Base-by-base conservation (phyloP, 176 grass and related monocot species). In the Oryza rufipogon region DNA sequence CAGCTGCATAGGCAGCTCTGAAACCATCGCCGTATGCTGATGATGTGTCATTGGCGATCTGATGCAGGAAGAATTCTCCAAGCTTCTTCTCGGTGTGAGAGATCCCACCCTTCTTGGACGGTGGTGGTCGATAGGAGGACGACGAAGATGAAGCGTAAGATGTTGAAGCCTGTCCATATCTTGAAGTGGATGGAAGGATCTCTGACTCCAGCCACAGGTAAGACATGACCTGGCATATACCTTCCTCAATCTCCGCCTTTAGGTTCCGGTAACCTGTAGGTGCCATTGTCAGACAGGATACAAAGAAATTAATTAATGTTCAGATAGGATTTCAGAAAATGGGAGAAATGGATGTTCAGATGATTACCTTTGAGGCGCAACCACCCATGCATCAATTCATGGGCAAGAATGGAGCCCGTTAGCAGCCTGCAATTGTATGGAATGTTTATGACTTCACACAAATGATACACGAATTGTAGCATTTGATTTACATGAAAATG, bases 191-290 rank as follows among this genome's bases (percentile, higher is more conserved):
- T n/a, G 96, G 93, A 75, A 97, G 76, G 49, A 92, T 91, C 88
- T 99, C 96, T 9, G 96, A 95, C 69, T 99, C 96, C 25, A 99
- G 86, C 96, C 96, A 99, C 73, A 96, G 67, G 81, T 95, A 90
- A 74, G 91, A 90, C 80, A 98, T 92, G 30, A 98, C 93, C 81
- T 98, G 92, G 84, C 96, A 98, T 90, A 95, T 95, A 71, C 96
- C 96, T 90, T 93, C 93, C 67, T 98, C 96, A 60, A 98, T 85
- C 67, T 93, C 89, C 3, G 85, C 69, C 38, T 64, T 90, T 80
- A 98, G 85, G 82, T 95, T 90, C 51, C 77, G 89, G 77, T 93
- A 98, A 34, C 89, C 96, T 98, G 81, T 86, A 67, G 54, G 28
- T 46, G 56, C 6, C 70, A 69, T 87, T 70, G 77, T 76, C 22